Percentiles rank a stretch among this genome's conserved stretches.
phyloP scores from a whole-genome alignment of 768 basidiomycete species.

The Russula compacta region DNA sequence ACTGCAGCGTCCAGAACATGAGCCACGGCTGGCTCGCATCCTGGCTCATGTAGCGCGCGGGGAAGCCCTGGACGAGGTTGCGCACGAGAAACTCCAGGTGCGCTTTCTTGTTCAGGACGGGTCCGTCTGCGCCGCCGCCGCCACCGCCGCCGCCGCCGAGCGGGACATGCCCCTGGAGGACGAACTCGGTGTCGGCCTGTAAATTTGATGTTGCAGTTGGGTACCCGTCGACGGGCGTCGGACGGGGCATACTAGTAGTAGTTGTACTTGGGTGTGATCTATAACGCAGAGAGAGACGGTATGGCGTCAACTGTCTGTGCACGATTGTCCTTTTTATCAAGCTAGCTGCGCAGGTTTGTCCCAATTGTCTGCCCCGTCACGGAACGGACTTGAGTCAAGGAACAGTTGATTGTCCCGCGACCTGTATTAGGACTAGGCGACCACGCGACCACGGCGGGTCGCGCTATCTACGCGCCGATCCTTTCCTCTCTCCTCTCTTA shows the following conservation, averaged over 20 bases:
- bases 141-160: conserved; percentile 17
- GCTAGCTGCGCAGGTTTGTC: neutral
- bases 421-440: no score
- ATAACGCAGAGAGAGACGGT: neutral
- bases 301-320: neutral
- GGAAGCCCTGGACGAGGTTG: conserved; percentile 71
- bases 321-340: neutral
- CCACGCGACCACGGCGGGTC: neutral
- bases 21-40: conserved; percentile 97
- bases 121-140: conserved; percentile 10
- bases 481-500: neutral
- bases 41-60: conserved; percentile 67
- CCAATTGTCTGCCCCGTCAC: neutral
- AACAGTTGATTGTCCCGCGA: no score
- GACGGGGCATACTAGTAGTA: conserved; percentile 17
- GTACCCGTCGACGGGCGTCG: conserved; percentile 47
- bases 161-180: conserved; percentile 50
- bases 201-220: conserved; percentile 51
- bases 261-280: neutral
- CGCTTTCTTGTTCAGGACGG: conserved; percentile 45
- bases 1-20: conserved; percentile 86
- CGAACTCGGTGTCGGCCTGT: conserved; percentile 59
- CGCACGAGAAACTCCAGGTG: conserved; percentile 73
- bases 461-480: neutral
- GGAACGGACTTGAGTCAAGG: no score